Conservation (phyloP, 169 alveolate species). For the Eimeria praecox region DNA sequence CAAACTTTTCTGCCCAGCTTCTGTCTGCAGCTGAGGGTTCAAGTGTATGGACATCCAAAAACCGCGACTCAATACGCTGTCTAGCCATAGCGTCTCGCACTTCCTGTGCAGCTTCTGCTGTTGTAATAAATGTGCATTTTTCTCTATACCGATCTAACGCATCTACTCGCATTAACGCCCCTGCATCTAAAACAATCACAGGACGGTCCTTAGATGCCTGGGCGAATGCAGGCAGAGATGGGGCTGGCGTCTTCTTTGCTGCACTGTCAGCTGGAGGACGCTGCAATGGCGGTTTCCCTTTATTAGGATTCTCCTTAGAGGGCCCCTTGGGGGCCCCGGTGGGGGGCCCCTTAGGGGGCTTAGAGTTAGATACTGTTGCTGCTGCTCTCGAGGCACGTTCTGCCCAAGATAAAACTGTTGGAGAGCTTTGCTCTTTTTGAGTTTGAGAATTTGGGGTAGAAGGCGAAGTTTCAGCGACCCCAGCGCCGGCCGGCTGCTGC, state of each 20-base stretch:
- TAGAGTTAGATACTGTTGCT: not conserved
- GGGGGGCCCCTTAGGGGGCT: not conserved
- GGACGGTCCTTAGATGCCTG: slow-evolving; percentile 19
- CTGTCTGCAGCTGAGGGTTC: slow-evolving; percentile 80
- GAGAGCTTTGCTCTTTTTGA: not conserved
- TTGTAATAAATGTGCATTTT: slow-evolving; percentile 82
- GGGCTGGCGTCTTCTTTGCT: not conserved
- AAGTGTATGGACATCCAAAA: slow-evolving; percentile 63
- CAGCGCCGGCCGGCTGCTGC: slow-evolving; percentile 5
- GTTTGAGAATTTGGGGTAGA: not conserved
- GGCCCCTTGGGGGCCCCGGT: not conserved
- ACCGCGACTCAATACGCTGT: slow-evolving; percentile 31
- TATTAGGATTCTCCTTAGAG: not conserved
- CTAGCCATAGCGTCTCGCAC: slow-evolving; percentile 87
- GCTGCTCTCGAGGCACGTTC: not conserved
- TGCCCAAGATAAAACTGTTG: not conserved
- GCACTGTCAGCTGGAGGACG: not conserved
- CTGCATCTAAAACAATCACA: slow-evolving; percentile 85
- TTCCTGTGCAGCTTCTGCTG: slow-evolving; percentile 85
- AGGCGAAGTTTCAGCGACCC: not conserved
- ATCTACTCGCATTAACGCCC: slow-evolving; percentile 84
- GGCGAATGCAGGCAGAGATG: slow-evolving; percentile 6
- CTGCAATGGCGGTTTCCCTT: not conserved
- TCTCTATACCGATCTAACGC: slow-evolving; percentile 69
- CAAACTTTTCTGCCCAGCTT: slow-evolving; percentile 81